Evolutionary conservation across 1,284 basidiomycete genomes (phyloP).

Genomic region (Cutaneotrichosporon sp.): DNA sequence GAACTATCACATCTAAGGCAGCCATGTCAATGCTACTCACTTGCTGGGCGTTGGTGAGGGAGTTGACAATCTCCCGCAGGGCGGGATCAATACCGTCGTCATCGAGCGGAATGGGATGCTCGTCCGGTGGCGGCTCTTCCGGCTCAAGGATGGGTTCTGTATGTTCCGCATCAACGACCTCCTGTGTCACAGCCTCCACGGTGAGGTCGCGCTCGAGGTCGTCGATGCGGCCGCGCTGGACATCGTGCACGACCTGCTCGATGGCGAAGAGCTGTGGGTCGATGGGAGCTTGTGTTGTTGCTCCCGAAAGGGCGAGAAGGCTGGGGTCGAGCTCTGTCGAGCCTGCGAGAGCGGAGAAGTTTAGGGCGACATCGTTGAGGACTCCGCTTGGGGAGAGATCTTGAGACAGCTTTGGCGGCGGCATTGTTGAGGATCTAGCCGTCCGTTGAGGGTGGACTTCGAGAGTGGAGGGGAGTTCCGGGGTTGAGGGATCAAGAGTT

Average conservation of each 20-base stretch:
- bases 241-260: constrained; percentile 36
- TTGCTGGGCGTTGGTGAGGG: constrained; percentile 43
- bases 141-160: background rate
- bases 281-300: constrained; percentile 14
- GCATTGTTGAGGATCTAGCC: background rate
- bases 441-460: background rate
- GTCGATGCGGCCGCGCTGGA: constrained; percentile 25
- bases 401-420: constrained; percentile 1
- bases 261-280: constrained; percentile 37
- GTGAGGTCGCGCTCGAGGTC: constrained; percentile 2
- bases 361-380: background rate
- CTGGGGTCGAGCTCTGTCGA: constrained; percentile 11
- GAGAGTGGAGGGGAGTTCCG: background rate
- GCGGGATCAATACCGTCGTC: constrained; percentile 43
- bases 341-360: background rate
- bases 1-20: too few species aligned
- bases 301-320: constrained; percentile 7
- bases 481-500: too few species aligned
- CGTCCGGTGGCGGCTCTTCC: background rate
- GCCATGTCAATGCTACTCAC: too few species aligned
- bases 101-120: background rate
- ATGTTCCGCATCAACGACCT: background rate
- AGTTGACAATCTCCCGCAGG: constrained; percentile 44
- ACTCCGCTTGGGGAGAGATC: background rate
- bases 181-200: background rate